A percentile compares a stretch with the other conserved stretches of the same genome.
Evolutionary conservation across 2,329 filamentous ascomycete genomes (phyloP).

Genomic region (Periconia sp.): DNA sequence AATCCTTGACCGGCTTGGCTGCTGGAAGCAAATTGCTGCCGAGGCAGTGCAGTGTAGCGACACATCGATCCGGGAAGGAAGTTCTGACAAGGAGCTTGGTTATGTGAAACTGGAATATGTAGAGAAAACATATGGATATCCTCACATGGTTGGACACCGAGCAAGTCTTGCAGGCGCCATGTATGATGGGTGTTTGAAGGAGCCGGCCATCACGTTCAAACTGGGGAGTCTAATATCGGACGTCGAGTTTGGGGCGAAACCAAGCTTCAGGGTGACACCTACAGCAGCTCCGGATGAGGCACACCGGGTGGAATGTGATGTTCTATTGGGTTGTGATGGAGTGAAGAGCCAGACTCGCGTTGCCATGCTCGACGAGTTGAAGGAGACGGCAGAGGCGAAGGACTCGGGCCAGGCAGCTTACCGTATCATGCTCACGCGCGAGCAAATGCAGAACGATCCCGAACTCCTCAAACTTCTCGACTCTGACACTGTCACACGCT

Average conservation of each 20-base stretch:
- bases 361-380: constrained; percentile 61
- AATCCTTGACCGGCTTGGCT: constrained; percentile 74
- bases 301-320: constrained; percentile 58
- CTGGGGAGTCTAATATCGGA: constrained; percentile 65
- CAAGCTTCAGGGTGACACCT: constrained; percentile 65
- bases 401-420: constrained; percentile 80
- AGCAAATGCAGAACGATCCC: constrained; percentile 70
- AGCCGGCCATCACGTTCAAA: constrained; percentile 68
- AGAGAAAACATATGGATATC: constrained; percentile 70
- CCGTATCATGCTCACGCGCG: constrained; percentile 75
- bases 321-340: constrained; percentile 56
- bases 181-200: constrained; percentile 72
- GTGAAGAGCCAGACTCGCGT: constrained; percentile 55
- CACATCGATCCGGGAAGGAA: constrained; percentile 76
- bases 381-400: constrained; percentile 61
- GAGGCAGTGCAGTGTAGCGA: constrained; percentile 74
- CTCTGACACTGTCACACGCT: constrained; percentile 71
- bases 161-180: constrained; percentile 72
- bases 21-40: constrained; percentile 72
- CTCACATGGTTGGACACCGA: constrained; percentile 82
- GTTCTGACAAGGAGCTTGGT: constrained; percentile 71
- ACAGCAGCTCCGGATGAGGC: constrained; percentile 56
- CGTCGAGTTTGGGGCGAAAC: constrained; percentile 63
- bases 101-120: constrained; percentile 75
- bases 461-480: constrained; percentile 72